Evolutionary conservation across 2,329 filamentous ascomycete species (phyloP).

Genomic region (Trichoderma koningiopsis): DNA sequence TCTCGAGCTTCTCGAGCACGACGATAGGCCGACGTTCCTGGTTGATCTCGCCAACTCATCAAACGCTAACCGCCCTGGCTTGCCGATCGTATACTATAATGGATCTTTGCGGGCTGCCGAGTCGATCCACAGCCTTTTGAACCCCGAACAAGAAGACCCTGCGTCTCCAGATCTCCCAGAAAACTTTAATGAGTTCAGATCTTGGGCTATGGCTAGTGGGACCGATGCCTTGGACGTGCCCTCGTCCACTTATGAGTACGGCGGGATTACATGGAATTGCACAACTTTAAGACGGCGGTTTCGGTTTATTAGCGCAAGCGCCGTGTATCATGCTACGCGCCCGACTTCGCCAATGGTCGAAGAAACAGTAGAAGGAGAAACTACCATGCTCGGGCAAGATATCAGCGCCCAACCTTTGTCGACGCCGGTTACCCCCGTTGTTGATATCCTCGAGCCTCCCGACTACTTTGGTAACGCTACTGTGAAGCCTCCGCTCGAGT

Average conservation of each 20-base stretch:
- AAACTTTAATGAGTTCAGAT: conserved; percentile 66
- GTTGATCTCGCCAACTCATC: conserved; percentile 64
- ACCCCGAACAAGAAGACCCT: conserved; percentile 49
- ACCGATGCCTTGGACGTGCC: conserved; percentile 55
- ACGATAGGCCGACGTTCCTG: conserved; percentile 75
- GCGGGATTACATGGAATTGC: conserved; percentile 68
- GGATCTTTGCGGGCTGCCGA: conserved; percentile 61
- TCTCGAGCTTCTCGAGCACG: conserved; percentile 73
- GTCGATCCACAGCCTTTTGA: conserved; percentile 59
- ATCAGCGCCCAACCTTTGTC: conserved; percentile 42
- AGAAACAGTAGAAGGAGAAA: conserved; percentile 36
- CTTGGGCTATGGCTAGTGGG: conserved; percentile 64
- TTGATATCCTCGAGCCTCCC: conserved; percentile 36
- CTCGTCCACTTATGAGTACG: conserved; percentile 61
- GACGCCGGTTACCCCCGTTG: conserved; percentile 40
- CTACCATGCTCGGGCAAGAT: conserved; percentile 38
- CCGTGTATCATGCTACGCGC: conserved; percentile 38
- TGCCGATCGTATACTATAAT: conserved; percentile 71
- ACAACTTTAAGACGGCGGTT: conserved; percentile 69
- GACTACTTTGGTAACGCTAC: conserved; percentile 49
- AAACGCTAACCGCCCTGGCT: conserved; percentile 55
- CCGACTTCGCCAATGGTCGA: conserved; percentile 42
- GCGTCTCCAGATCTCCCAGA: conserved; percentile 35
- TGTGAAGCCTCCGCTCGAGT: conserved; percentile 28
- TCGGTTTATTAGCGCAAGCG: conserved; percentile 65